Conservation (phyloP, 371 early-diverging fungal species). For the Sporodiniella umbellata region DNA sequence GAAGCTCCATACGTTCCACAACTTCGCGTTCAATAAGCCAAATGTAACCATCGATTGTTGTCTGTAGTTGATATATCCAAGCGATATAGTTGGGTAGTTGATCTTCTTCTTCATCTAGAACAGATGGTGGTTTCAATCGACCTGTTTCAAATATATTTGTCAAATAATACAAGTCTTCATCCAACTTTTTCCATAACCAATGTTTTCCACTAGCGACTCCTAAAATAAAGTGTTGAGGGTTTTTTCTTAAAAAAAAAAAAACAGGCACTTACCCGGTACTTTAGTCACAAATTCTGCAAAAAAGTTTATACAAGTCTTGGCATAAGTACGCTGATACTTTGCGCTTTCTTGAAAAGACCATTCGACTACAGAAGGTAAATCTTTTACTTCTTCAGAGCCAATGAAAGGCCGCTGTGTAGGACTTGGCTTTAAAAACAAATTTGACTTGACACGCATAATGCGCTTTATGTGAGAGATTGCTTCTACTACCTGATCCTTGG, state of each 20-base stretch:
- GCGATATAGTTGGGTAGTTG: slow-evolving; percentile 1
- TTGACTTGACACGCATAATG: slow-evolving; percentile 50
- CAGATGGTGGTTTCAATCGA: slow-evolving; percentile 6
- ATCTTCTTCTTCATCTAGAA: background rate
- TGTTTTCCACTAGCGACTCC: slow-evolving; percentile 10
- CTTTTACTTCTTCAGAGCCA: slow-evolving; percentile 31
- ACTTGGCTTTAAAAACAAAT: slow-evolving; percentile 42
- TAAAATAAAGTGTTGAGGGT: background rate
- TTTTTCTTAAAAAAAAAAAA: background rate
- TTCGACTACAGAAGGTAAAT: slow-evolving; percentile 44
- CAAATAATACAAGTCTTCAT: slow-evolving; percentile 4
- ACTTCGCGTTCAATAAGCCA: slow-evolving; percentile 39
- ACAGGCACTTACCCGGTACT: slow-evolving; percentile 20
- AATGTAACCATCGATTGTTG: slow-evolving; percentile 33
- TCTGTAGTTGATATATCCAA: slow-evolving; percentile 29
- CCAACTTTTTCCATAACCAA: slow-evolving; percentile 24
- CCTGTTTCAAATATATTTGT: slow-evolving; percentile 15
- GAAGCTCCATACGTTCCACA: slow-evolving; percentile 2
- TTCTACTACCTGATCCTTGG: slow-evolving; percentile 48
- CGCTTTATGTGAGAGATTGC: slow-evolving; percentile 61
- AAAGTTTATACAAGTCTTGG: slow-evolving; percentile 56
- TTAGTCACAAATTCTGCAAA: slow-evolving; percentile 34
- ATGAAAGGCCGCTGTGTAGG: slow-evolving; percentile 47
- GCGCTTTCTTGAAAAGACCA: slow-evolving; percentile 66
- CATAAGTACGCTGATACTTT: slow-evolving; percentile 53